Conservation (phyloP, 2,329 filamentous ascomycete genomes). For the Coniochaeta hoffmannii region DNA sequence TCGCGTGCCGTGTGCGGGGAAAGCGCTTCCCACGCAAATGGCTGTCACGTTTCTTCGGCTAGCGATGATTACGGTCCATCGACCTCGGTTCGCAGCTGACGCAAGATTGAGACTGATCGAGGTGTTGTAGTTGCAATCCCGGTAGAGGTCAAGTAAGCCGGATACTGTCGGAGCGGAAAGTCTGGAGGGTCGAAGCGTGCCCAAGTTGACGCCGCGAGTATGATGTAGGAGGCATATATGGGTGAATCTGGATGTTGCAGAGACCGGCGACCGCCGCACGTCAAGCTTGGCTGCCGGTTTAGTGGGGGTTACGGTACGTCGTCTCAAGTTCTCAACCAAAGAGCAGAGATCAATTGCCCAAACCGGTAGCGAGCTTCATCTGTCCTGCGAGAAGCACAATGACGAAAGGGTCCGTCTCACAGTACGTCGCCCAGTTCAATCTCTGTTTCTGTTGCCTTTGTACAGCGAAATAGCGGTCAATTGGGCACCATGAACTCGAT, state of each 20-base stretch:
- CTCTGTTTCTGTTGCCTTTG: neutral
- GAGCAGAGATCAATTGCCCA: no score
- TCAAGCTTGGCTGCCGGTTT: neutral
- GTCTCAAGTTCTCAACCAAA: neutral
- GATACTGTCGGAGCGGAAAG: neutral
- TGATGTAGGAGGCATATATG: conserved; percentile 1
- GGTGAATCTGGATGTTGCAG: neutral
- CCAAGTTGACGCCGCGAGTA: neutral
- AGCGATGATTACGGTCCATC: conserved; percentile 52
- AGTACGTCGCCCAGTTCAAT: neutral
- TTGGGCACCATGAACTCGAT: neutral
- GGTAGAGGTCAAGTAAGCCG: neutral
- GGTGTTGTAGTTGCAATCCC: neutral
- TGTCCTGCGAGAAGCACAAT: neutral
- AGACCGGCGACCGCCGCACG: neutral
- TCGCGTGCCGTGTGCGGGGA: conserved; percentile 22
- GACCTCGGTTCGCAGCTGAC: conserved; percentile 23
- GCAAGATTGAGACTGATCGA: neutral
- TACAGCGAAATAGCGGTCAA: neutral
- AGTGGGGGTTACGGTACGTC: neutral
- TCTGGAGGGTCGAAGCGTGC: neutral
- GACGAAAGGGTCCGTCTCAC: neutral
- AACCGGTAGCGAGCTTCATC: neutral
- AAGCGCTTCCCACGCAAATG: conserved; percentile 24
- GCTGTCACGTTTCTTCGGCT: conserved; percentile 45